phyloP scores from a whole-genome alignment of 768 basidiomycete species.

The Leccinum aurantiacum region DNA sequence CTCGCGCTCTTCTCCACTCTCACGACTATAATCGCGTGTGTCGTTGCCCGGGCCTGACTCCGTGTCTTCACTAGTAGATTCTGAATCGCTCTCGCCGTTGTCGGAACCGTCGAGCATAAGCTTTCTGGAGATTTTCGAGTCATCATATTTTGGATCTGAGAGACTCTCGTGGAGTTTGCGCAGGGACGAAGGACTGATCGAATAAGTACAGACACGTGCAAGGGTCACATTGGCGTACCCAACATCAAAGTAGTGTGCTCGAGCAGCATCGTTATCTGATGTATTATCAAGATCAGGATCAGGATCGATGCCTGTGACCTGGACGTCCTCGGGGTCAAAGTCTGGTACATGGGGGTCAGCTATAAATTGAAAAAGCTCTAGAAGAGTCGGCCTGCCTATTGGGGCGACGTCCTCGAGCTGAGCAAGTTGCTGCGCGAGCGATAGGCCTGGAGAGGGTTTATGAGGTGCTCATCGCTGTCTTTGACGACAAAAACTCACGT shows the following conservation, averaged over 20 bases:
- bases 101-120: conserved; percentile 45
- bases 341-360: conserved; percentile 41
- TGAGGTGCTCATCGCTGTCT: conserved; percentile 5
- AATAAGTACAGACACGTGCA: conserved; percentile 7
- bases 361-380: conserved; percentile 2
- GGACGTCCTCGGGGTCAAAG: conserved; percentile 71
- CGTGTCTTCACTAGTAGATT: conserved; percentile 10
- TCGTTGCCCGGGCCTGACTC: conserved; percentile 20
- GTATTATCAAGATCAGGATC: conserved; percentile 34
- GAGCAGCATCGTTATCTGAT: conserved; percentile 38
- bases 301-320: conserved; percentile 43
- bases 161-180: conserved; percentile 64
- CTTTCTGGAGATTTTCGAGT: conserved; percentile 60
- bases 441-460: conserved; percentile 40
- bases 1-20: conserved; percentile 14
- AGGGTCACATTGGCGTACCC: conserved; percentile 51
- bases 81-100: conserved; percentile 7
- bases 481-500: conserved; percentile 24
- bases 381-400: conserved; percentile 47
- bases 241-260: conserved; percentile 84
- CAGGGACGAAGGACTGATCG: conserved; percentile 62
- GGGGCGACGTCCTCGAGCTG: conserved; percentile 73
- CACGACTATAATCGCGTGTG: conserved; percentile 12
- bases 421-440: conserved; percentile 79
- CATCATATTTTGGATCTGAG: conserved; percentile 78